Percentiles rank a stretch among this genome's conserved stretches.
Evolutionary conservation across 129 eudicot genomes (phyloP).

Genomic region (Dittrichia graveolens): DNA sequence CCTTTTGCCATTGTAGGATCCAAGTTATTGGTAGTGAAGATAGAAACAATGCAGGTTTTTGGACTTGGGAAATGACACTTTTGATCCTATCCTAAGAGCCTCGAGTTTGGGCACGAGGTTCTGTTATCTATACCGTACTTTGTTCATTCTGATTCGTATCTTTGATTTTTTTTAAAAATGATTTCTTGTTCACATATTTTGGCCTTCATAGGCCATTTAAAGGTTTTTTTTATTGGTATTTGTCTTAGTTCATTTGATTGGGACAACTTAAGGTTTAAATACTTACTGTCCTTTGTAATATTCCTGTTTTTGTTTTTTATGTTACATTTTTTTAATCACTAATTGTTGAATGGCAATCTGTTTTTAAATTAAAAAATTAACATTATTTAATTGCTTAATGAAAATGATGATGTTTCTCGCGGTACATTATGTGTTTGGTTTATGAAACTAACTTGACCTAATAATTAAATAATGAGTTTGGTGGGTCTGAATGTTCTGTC

Average conservation of each 20-base stretch:
- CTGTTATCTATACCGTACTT: constrained; percentile 2
- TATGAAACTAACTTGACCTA: constrained; percentile 15
- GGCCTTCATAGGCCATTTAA: constrained; percentile 12
- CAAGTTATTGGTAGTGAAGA: neutral
- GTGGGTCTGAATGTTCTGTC: constrained; percentile 25
- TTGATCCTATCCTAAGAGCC: neutral
- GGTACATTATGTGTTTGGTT: constrained; percentile 18
- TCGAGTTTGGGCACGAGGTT: neutral
- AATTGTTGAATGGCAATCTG: constrained; percentile 4
- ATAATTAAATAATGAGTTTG: constrained; percentile 13
- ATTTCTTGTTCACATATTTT: constrained; percentile 13
- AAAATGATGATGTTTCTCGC: neutral
- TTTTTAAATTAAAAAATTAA: neutral
- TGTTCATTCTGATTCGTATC: constrained; percentile 27
- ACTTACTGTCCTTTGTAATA: constrained; percentile 20
- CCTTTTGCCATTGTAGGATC: neutral
- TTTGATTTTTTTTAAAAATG: constrained; percentile 22
- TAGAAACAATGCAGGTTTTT: constrained; percentile 15
- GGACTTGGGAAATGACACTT: constrained; percentile 3
- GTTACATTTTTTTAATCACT: constrained; percentile 22
- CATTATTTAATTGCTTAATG: constrained; percentile 1
- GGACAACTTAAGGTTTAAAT: constrained; percentile 25
- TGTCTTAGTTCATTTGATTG: constrained; percentile 24
- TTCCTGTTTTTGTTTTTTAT: constrained; percentile 18
- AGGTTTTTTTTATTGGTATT: neutral